A percentile compares a stretch with the other conserved stretches of the same genome.
phyloP scores from a whole-genome alignment of 805 yeast species.

The Ogataea nonfermentans region DNA sequence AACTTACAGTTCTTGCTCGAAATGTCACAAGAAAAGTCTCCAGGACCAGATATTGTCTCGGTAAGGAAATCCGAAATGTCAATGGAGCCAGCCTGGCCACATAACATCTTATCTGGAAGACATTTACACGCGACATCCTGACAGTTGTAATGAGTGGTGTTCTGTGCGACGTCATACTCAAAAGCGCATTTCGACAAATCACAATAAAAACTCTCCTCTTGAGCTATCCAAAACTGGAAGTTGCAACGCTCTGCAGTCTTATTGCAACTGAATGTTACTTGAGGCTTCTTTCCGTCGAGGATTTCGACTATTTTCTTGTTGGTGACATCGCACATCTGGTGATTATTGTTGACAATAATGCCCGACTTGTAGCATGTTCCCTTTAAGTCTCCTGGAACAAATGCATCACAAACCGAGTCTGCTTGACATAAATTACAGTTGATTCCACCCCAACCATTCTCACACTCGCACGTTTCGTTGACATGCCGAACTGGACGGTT shows the following conservation, averaged over 20 bases:
- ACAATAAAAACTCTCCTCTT: slow-evolving; percentile 87
- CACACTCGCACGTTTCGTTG: slow-evolving; percentile 64
- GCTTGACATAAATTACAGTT: slow-evolving; percentile 83
- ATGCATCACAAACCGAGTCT: slow-evolving; percentile 76
- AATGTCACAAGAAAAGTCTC: slow-evolving; percentile 81
- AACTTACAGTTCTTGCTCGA: slow-evolving; percentile 63
- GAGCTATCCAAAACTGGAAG: slow-evolving; percentile 95
- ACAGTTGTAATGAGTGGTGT: slow-evolving; percentile 77
- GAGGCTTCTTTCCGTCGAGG: slow-evolving; percentile 78
- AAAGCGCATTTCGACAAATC: slow-evolving; percentile 73
- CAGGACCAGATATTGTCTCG: slow-evolving; percentile 91
- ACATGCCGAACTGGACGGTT: slow-evolving; percentile 61
- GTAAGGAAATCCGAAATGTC: slow-evolving; percentile 91
- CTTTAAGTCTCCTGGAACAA: slow-evolving; percentile 76
- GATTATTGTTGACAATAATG: slow-evolving; percentile 71
- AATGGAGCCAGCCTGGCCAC: slow-evolving; percentile 92
- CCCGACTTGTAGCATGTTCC: slow-evolving; percentile 93
- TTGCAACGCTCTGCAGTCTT: slow-evolving; percentile 64
- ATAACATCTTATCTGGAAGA: slow-evolving; percentile 86
- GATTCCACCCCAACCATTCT: slow-evolving; percentile 89
- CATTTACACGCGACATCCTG: slow-evolving; percentile 80
- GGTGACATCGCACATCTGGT: slow-evolving; percentile 94
- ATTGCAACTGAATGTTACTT: slow-evolving; percentile 89
- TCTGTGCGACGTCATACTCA: slow-evolving; percentile 56
- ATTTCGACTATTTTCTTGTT: slow-evolving; percentile 80